Conservation (phyloP, 805 yeast species). For the Candida verbasci region DNA sequence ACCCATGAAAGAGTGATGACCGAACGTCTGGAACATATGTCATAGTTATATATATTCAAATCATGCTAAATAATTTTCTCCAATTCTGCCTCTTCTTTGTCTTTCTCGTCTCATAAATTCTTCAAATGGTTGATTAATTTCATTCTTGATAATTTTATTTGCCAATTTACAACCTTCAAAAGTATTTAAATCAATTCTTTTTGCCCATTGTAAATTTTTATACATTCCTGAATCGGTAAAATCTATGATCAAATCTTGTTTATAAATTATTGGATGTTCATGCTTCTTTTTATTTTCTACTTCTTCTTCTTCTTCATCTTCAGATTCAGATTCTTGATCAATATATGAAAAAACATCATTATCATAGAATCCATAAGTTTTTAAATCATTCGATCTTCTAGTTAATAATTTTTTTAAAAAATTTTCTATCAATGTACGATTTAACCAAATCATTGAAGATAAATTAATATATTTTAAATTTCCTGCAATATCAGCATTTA, state of each 20-base stretch:
- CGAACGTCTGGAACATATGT: slow-evolving; percentile 72
- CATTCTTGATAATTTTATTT: slow-evolving; percentile 26
- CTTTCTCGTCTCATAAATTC: slow-evolving; percentile 28
- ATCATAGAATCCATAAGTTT: slow-evolving; percentile 1
- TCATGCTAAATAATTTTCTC: slow-evolving; percentile 34
- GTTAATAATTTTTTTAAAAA: slow-evolving; percentile 30
- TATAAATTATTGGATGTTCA: slow-evolving; percentile 6
- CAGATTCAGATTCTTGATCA: slow-evolving; percentile 7
- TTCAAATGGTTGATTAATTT: slow-evolving; percentile 26
- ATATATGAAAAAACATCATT: slow-evolving; percentile 6
- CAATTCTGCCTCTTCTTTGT: slow-evolving; percentile 37
- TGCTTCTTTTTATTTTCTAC: neutral
- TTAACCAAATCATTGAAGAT: slow-evolving; percentile 46
- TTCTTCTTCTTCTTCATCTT: slow-evolving; percentile 10
- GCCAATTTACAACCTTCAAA: slow-evolving; percentile 23
- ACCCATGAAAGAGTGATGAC: slow-evolving; percentile 97
- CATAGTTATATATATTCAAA: neutral
- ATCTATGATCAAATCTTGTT: slow-evolving; percentile 25
- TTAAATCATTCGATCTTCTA: slow-evolving; percentile 5
- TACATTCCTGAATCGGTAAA: slow-evolving; percentile 45
- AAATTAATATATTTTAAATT: slow-evolving; percentile 36
- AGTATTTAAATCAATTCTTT: slow-evolving; percentile 21
- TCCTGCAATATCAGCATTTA: slow-evolving; percentile 7
- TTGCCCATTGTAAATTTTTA: slow-evolving; percentile 39
- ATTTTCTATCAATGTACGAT: slow-evolving; percentile 30